These are phyloP conservation scores for Alternaria consortialis DNA, from an alignment of 2,329 filamentous ascomycete genomes.

Conservation along the genomic window DNA sequence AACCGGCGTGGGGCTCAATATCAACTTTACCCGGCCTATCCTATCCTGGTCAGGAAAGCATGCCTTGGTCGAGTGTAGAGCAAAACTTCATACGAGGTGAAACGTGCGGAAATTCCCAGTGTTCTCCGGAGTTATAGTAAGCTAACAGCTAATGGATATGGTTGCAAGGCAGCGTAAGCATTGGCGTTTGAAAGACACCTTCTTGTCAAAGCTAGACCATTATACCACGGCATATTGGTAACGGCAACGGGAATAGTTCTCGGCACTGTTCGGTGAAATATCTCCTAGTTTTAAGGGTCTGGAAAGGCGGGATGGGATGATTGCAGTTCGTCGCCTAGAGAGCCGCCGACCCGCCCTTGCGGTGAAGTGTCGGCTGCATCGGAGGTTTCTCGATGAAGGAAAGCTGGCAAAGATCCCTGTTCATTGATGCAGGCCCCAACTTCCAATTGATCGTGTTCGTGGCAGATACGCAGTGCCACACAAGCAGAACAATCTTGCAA, in stretches of 20 bases:
- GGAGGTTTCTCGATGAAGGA: not conserved
- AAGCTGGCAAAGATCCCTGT: not conserved
- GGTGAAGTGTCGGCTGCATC: not conserved
- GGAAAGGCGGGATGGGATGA: not conserved
- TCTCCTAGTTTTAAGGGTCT: not conserved
- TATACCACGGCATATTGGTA: not conserved
- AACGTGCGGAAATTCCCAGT: not conserved
- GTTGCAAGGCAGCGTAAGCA: not conserved
- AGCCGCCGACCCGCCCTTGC: conserved; percentile 9
- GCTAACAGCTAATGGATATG: not conserved
- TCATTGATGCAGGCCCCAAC: not conserved
- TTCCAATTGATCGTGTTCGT: not conserved
- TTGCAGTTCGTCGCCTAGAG: conserved; percentile 9
- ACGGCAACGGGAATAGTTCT: not conserved
- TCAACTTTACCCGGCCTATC: not conserved
- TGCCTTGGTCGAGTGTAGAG: not conserved
- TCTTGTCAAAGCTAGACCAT: not conserved
- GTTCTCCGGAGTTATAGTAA: not conserved
- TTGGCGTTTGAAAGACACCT: not conserved
- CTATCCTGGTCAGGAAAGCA: not conserved
- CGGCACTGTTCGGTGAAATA: not conserved
- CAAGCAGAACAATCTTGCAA: not conserved
- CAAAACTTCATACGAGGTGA: conserved; percentile 4
- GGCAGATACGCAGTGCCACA: not conserved
- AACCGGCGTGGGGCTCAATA: not conserved